These are phyloP conservation scores for Basipetospora sp. DNA, from an alignment of 2,329 filamentous ascomycete species.

Conservation along the genomic window DNA sequence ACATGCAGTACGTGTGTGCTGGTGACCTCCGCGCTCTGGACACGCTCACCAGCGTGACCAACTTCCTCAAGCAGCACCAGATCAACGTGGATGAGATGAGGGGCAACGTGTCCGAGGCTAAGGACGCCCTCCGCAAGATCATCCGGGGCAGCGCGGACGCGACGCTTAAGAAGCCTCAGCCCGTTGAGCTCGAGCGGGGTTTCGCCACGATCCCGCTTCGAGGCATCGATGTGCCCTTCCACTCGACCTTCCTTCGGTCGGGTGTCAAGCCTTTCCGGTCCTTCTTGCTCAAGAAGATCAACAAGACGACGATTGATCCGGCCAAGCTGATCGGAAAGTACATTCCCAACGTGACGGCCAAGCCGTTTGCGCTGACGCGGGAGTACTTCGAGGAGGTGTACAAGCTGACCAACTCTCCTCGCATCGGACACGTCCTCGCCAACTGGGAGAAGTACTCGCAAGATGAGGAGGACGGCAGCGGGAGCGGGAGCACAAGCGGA, in stretches of 20 bases:
- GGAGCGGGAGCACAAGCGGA: slow-evolving; percentile 3
- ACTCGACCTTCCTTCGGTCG: slow-evolving; percentile 92
- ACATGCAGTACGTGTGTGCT: slow-evolving; percentile 61
- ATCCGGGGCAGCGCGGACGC: slow-evolving; percentile 77
- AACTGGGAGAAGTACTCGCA: slow-evolving; percentile 67
- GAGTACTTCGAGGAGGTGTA: slow-evolving; percentile 99
- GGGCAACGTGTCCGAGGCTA: slow-evolving; percentile 80
- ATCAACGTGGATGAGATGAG: slow-evolving; percentile 92
- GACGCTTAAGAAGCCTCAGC: slow-evolving; percentile 76
- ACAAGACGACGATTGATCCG: slow-evolving; percentile 96
- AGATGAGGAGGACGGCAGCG: slow-evolving; percentile 27
- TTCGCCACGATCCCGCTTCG: slow-evolving; percentile 93
- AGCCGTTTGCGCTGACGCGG: slow-evolving; percentile 87
- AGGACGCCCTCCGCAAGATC: slow-evolving; percentile 76
- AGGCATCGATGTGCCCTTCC: slow-evolving; percentile 97
- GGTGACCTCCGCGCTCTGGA: slow-evolving; percentile 58
- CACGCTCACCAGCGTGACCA: slow-evolving; percentile 65
- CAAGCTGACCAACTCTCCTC: slow-evolving; percentile 68
- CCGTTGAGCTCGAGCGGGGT: slow-evolving; percentile 80
- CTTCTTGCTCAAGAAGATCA: slow-evolving; percentile 98
- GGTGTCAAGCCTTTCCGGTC: slow-evolving; percentile 98
- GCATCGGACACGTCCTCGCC: slow-evolving; percentile 66
- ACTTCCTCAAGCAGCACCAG: slow-evolving; percentile 92
- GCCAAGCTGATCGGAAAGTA: slow-evolving; percentile 96
- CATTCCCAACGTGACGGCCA: slow-evolving; percentile 95